Evolutionary conservation across 75 land plant species (phyloP).

Genomic region (Pinus albicaulis): DNA sequence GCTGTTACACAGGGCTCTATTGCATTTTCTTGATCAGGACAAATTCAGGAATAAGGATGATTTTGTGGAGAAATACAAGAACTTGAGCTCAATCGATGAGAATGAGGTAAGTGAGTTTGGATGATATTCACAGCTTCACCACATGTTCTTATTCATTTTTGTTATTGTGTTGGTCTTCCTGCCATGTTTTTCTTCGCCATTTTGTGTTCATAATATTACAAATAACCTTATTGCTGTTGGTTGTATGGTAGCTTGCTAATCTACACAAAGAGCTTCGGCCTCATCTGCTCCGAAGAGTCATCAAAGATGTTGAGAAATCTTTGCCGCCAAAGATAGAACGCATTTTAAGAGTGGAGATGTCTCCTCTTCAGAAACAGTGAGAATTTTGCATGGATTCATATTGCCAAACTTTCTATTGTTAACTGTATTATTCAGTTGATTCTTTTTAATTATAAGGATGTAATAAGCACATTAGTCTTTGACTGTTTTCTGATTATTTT

Average conservation of each 20-base stretch:
- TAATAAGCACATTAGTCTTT: not conserved
- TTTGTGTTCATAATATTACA: not conserved
- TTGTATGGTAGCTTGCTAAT: constrained; percentile 76
- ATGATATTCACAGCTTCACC: not conserved
- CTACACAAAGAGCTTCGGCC: constrained; percentile 96
- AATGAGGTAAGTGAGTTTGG: constrained; percentile 53
- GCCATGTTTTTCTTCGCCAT: not conserved
- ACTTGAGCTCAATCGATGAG: constrained; percentile 91
- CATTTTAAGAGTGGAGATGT: constrained; percentile 97
- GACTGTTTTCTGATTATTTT: not conserved
- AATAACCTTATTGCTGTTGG: no score
- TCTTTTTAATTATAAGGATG: not conserved
- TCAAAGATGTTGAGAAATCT: constrained; percentile 99
- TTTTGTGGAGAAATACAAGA: constrained; percentile 94
- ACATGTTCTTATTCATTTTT: not conserved
- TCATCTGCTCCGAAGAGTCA: constrained; percentile 93
- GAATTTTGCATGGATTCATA: constrained; percentile 5
- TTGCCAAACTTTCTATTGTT: not conserved
- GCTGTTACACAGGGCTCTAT: constrained; percentile 66
- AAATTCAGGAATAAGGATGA: constrained; percentile 92
- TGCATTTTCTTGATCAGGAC: constrained; percentile 94
- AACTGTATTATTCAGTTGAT: not conserved
- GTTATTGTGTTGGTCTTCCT: not conserved
- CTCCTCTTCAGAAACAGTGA: constrained; percentile 99
- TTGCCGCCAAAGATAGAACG: constrained; percentile 99